Percentiles rank a stretch among this genome's conserved stretches.
Evolutionary conservation across 108 stramenopile genomes (phyloP).

Genomic region (Pseudonitzschia delicatissima): DNA sequence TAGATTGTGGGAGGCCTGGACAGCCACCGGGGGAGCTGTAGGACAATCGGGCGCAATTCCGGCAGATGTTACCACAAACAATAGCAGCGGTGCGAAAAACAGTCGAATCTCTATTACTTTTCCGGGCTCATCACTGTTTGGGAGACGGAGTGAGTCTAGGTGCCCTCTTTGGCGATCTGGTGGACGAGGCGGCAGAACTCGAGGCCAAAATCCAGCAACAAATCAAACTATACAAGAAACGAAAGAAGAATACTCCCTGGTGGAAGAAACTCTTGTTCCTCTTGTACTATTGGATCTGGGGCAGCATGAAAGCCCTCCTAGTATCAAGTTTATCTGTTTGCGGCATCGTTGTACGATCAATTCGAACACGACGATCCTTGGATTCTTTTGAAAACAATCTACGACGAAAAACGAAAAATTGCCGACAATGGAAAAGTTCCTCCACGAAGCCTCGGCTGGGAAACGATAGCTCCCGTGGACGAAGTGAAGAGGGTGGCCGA

Average conservation of each 20-base stretch:
- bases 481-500: conserved; percentile 68
- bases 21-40: conserved; percentile 51
- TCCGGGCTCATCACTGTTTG: conserved; percentile 80
- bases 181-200: conserved; percentile 79
- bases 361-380: conserved; percentile 40
- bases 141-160: conserved; percentile 80
- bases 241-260: conserved; percentile 20
- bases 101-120: conserved; percentile 70
- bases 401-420: neutral
- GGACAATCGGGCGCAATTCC: conserved; percentile 33
- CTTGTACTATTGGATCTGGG: conserved; percentile 62
- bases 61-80: neutral
- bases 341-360: conserved; percentile 13
- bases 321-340: conserved; percentile 54
- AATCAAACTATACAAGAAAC: conserved; percentile 26
- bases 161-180: conserved; percentile 65
- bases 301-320: conserved; percentile 44
- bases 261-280: conserved; percentile 33
- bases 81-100: neutral
- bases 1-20: conserved; percentile 50
- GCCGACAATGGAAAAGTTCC: neutral
- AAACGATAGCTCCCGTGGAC: conserved; percentile 62
- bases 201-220: conserved; percentile 36
- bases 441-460: conserved; percentile 70
- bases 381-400: conserved; percentile 10